phyloP scores from a whole-genome alignment of 805 yeast species.

The Starmerella gropengiesseri region DNA sequence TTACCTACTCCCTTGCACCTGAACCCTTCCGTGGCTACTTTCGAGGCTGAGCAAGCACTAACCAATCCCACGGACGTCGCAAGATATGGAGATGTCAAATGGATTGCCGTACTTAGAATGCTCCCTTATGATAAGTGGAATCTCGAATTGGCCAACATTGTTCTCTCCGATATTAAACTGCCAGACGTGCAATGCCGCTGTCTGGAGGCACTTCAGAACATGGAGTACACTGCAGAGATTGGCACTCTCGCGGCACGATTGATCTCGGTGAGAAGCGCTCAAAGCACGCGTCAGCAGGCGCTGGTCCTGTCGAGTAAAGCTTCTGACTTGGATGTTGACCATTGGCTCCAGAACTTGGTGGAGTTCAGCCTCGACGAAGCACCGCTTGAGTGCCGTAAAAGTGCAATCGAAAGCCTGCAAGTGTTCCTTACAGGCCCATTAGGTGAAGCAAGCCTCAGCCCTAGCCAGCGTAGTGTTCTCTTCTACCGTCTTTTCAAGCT shows the following conservation, averaged over 20 bases:
- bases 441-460: background rate
- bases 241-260: background rate
- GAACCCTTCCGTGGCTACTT: constrained; percentile 18
- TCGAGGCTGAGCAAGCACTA: constrained; percentile 16
- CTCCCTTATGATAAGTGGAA: constrained; percentile 12
- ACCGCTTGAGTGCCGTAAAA: constrained; percentile 37
- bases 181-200: constrained; percentile 2
- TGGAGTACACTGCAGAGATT: background rate
- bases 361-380: constrained; percentile 34
- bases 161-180: background rate
- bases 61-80: background rate
- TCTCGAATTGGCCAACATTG: constrained; percentile 4
- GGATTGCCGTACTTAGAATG: constrained; percentile 10
- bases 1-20: constrained; percentile 8
- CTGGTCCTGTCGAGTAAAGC: constrained; percentile 11
- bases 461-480: background rate
- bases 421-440: constrained; percentile 25
- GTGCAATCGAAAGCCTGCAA: constrained; percentile 37
- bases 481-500: constrained; percentile 19
- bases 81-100: constrained; percentile 2
- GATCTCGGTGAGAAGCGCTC: background rate
- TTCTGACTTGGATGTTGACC: background rate
- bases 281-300: constrained; percentile 18
- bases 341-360: constrained; percentile 28
- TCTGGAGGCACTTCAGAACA: background rate